Percentiles rank a stretch among this genome's conserved stretches.
Evolutionary conservation across 1,284 basidiomycete genomes (phyloP).

Genomic region (Xerocomus nothofagi): DNA sequence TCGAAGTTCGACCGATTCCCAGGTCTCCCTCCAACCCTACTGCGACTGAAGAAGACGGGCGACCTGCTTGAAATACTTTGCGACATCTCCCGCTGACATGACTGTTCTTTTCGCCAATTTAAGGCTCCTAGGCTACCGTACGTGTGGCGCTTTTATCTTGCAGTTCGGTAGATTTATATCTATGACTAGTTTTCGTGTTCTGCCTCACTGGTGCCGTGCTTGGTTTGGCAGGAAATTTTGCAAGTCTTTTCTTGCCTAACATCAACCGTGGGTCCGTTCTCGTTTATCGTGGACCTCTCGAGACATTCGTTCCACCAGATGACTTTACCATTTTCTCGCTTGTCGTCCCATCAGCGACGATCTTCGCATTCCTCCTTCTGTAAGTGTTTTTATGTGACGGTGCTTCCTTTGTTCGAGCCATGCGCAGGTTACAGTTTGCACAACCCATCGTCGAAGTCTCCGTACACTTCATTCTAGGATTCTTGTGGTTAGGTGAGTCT

Average conservation of each 20-base stretch:
- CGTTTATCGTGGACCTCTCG: not conserved
- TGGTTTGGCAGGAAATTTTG: slow-evolving; percentile 66
- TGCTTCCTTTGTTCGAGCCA: not conserved
- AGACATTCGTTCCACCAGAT: slow-evolving; percentile 38
- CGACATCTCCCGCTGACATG: slow-evolving; percentile 36
- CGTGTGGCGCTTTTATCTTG: slow-evolving; percentile 19
- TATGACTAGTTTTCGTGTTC: slow-evolving; percentile 51
- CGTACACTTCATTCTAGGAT: slow-evolving; percentile 53
- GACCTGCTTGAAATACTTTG: not conserved
- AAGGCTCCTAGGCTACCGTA: slow-evolving; percentile 51
- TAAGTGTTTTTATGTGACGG: slow-evolving; percentile 31
- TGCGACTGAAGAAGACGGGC: slow-evolving; percentile 32
- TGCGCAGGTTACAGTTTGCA: slow-evolving; percentile 61
- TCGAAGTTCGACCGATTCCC: slow-evolving; percentile 19
- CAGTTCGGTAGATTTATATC: slow-evolving; percentile 8
- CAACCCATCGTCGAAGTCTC: slow-evolving; percentile 62
- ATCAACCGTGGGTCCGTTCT: slow-evolving; percentile 52
- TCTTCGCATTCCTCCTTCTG: slow-evolving; percentile 58
- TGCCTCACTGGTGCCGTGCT: slow-evolving; percentile 64
- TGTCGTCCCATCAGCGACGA: slow-evolving; percentile 60
- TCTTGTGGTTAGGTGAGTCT: slow-evolving; percentile 66
- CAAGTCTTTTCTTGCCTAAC: slow-evolving; percentile 60
- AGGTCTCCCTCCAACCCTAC: slow-evolving; percentile 21
- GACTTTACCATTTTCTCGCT: slow-evolving; percentile 70
- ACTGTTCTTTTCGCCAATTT: slow-evolving; percentile 57